Conservation (phyloP, 495 filamentous ascomycete species). For the Podospora pseudopauciseta region DNA sequence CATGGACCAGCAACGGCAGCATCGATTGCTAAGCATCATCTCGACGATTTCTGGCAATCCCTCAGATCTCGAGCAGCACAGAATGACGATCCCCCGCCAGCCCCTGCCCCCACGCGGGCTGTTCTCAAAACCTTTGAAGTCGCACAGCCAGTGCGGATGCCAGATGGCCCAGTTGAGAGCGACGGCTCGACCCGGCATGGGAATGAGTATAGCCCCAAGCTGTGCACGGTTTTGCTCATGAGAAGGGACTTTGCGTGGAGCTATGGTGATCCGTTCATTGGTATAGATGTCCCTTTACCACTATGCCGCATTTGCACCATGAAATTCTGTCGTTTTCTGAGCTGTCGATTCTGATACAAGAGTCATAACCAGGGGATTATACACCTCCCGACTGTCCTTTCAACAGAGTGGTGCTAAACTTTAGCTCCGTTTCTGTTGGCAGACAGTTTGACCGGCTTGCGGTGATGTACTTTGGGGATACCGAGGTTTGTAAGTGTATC, state of each 20-base stretch:
- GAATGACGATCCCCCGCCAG: not conserved
- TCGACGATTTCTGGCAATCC: not conserved
- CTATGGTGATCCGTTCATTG: slow-evolving; percentile 76
- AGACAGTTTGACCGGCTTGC: slow-evolving; percentile 79
- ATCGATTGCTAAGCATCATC: not conserved
- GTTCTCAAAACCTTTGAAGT: slow-evolving; percentile 65
- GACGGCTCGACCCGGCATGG: slow-evolving; percentile 28
- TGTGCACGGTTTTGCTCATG: slow-evolving; percentile 62
- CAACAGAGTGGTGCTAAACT: slow-evolving; percentile 75
- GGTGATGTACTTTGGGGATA: slow-evolving; percentile 74
- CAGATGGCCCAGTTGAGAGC: slow-evolving; percentile 40
- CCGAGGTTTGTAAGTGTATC: slow-evolving; percentile 60
- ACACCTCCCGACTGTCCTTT: slow-evolving; percentile 67
- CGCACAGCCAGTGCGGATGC: slow-evolving; percentile 58
- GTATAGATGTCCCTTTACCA: slow-evolving; percentile 23
- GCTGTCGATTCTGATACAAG: not conserved
- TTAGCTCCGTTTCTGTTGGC: slow-evolving; percentile 72
- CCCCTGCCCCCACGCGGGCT: slow-evolving; percentile 21
- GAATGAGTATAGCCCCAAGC: slow-evolving; percentile 23
- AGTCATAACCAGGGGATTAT: slow-evolving; percentile 52
- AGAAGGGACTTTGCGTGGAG: slow-evolving; percentile 69
- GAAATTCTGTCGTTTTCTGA: too few species aligned
- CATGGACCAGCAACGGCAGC: not conserved
- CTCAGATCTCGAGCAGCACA: not conserved
- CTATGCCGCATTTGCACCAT: too few species aligned